Percentiles rank a stretch among this genome's conserved stretches.
Conservation (phyloP, 2,329 filamentous ascomycete genomes). For the Penicillium aurantiogriseum region DNA sequence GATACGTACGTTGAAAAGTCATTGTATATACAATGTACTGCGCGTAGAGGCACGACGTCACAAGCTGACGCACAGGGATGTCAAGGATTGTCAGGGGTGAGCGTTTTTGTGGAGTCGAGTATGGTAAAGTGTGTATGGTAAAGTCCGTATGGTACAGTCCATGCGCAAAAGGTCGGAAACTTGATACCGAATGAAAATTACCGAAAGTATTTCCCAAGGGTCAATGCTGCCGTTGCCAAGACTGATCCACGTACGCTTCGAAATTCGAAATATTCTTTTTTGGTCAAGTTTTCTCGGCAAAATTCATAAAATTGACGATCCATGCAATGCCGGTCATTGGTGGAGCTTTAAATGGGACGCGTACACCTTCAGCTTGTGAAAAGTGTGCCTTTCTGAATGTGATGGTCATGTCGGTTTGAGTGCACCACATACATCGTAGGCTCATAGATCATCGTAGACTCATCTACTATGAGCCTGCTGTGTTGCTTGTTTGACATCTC, state of each 20-base stretch:
- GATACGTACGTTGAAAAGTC: background rate
- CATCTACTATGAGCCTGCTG: background rate
- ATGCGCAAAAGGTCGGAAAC: background rate
- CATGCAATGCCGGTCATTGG: constrained; percentile 25
- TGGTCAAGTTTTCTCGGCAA: constrained; percentile 11
- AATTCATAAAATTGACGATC: constrained; percentile 19
- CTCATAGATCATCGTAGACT: background rate
- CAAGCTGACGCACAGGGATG: constrained; percentile 27
- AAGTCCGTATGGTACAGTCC: background rate
- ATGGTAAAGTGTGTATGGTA: background rate
- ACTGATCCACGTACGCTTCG: constrained; percentile 15
- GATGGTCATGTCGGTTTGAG: background rate
- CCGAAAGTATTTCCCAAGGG: background rate
- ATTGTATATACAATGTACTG: background rate
- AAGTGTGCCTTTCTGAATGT: constrained; percentile 13
- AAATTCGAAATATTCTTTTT: background rate
- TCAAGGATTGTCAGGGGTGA: constrained; percentile 28
- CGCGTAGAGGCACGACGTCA: constrained; percentile 20
- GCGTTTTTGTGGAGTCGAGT: constrained; percentile 2
- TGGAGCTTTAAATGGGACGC: constrained; percentile 19
- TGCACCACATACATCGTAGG: background rate
- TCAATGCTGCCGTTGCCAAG: constrained; percentile 22
- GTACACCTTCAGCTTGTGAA: constrained; percentile 17
- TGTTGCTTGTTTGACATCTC: background rate
- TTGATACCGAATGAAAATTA: background rate